Conservation (phyloP, 1,284 basidiomycete genomes). For the Apiotrichum veenhuisii region DNA sequence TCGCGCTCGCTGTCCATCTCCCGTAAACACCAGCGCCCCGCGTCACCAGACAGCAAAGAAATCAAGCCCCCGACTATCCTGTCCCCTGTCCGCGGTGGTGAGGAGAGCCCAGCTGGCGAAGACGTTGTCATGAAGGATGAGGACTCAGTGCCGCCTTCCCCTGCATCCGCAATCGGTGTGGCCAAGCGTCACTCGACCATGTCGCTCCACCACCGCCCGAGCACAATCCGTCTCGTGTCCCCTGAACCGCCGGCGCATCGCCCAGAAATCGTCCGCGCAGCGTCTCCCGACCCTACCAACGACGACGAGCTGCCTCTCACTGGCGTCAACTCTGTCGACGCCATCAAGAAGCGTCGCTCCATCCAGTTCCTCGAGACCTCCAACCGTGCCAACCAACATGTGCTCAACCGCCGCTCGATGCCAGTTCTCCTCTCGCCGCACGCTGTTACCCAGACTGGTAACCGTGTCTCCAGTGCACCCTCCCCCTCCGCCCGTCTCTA, state of each 20-base stretch:
- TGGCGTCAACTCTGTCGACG: constrained; percentile 19
- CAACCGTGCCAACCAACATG: constrained; percentile 1
- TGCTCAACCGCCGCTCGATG: constrained; percentile 33
- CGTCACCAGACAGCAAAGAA: not conserved
- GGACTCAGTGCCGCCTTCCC: constrained; percentile 31
- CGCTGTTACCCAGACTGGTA: not conserved
- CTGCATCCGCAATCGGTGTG: constrained; percentile 43
- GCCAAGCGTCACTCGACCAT: constrained; percentile 35
- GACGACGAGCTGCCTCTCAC: constrained; percentile 37
- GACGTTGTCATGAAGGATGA: constrained; percentile 9
- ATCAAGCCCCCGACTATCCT: constrained; percentile 3
- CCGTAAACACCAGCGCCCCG: not conserved
- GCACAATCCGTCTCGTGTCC: constrained; percentile 40
- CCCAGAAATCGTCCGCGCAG: not conserved
- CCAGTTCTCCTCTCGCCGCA: constrained; percentile 25
- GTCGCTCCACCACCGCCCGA: constrained; percentile 32
- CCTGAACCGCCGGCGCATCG: constrained; percentile 20
- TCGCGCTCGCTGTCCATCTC: constrained; percentile 14
- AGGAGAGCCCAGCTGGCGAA: too few relatives aligned
- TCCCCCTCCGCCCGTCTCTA: constrained; percentile 21
- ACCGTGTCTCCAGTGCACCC: not conserved
- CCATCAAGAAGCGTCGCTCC: constrained; percentile 34
- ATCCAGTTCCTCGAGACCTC: constrained; percentile 25
- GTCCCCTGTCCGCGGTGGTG: not conserved
- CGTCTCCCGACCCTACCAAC: constrained; percentile 1